phyloP scores from a whole-genome alignment of 164 flowering plant genomes.

The Protea cynaroides region DNA sequence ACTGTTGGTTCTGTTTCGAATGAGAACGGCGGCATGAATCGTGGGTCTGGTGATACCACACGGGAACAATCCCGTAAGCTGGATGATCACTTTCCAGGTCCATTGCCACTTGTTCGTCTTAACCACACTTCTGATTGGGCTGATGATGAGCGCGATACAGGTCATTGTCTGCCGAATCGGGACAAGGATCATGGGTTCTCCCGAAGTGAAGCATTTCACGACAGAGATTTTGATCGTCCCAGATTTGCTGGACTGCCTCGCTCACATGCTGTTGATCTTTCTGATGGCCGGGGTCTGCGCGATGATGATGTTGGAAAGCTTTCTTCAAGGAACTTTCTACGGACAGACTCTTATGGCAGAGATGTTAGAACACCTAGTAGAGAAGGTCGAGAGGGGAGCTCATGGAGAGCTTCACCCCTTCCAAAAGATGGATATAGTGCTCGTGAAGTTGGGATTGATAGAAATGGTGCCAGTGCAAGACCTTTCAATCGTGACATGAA shows the following conservation, averaged over 20 bases:
- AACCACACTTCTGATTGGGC: constrained; percentile 93
- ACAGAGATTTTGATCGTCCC: constrained; percentile 70
- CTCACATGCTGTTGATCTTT: constrained; percentile 29
- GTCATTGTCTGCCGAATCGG: constrained; percentile 45
- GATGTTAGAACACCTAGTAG: constrained; percentile 42
- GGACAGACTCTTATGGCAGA: constrained; percentile 33
- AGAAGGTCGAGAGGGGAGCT: constrained; percentile 53
- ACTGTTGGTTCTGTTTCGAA: constrained; percentile 18
- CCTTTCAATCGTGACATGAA: constrained; percentile 30
- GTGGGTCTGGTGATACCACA: constrained; percentile 17
- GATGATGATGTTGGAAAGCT: constrained; percentile 48
- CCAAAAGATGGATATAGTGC: constrained; percentile 31
- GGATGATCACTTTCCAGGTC: constrained; percentile 53
- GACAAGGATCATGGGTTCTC: constrained; percentile 47
- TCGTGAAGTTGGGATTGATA: constrained; percentile 31
- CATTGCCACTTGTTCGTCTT: constrained; percentile 62
- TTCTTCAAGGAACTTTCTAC: constrained; percentile 43
- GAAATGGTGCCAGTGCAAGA: constrained; percentile 31
- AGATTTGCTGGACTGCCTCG: constrained; percentile 42
- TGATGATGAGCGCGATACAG: constrained; percentile 94
- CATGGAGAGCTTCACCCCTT: constrained; percentile 53
- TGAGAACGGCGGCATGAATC: constrained; percentile 25
- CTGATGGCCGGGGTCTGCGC: constrained; percentile 40
- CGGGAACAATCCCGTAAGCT: constrained; percentile 34
- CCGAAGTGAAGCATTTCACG: constrained; percentile 48